Percentiles rank a stretch among this genome's conserved stretches.
phyloP scores from a whole-genome alignment of 345 rosid species.

The Pseudoturritis turrita region DNA sequence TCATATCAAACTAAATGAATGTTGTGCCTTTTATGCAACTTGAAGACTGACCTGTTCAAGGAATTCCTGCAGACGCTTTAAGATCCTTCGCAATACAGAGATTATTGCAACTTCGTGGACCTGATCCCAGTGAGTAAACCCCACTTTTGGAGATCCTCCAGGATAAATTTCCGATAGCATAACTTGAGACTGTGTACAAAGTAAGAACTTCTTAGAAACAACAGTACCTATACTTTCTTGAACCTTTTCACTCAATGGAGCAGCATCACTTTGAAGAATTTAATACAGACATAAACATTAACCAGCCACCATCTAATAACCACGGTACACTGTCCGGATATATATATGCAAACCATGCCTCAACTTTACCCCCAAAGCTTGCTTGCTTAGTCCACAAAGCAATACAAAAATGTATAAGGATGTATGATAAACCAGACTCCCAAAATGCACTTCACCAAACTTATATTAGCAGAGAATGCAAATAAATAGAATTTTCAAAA shows the following conservation, averaged over 20 bases:
- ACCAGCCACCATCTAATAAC: background rate
- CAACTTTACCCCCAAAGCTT: slow-evolving; percentile 1
- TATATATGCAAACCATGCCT: background rate
- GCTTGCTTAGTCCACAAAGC: slow-evolving; percentile 5
- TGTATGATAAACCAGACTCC: background rate
- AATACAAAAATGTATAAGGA: background rate
- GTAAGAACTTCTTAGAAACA: slow-evolving; percentile 15
- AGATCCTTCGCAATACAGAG: slow-evolving; percentile 66
- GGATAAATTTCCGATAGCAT: slow-evolving; percentile 96
- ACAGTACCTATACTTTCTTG: background rate
- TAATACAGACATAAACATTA: background rate
- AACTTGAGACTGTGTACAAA: slow-evolving; percentile 68
- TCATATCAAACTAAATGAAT: background rate
- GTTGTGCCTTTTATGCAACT: slow-evolving; percentile 7
- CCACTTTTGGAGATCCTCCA: slow-evolving; percentile 83
- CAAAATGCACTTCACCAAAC: background rate
- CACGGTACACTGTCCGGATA: background rate
- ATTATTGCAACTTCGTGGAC: slow-evolving; percentile 77
- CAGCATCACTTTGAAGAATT: background rate
- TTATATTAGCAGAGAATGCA: background rate
- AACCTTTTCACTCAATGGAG: slow-evolving; percentile 15
- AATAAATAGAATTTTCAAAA: background rate
- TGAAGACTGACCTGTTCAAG: slow-evolving; percentile 64
- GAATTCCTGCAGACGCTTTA: slow-evolving; percentile 70
- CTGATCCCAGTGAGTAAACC: slow-evolving; percentile 89